A percentile compares a stretch with the other conserved stretches of the same genome.
Conservation (phyloP, 2,329 filamentous ascomycete species). For the Pseudogymnoascus sp. region DNA sequence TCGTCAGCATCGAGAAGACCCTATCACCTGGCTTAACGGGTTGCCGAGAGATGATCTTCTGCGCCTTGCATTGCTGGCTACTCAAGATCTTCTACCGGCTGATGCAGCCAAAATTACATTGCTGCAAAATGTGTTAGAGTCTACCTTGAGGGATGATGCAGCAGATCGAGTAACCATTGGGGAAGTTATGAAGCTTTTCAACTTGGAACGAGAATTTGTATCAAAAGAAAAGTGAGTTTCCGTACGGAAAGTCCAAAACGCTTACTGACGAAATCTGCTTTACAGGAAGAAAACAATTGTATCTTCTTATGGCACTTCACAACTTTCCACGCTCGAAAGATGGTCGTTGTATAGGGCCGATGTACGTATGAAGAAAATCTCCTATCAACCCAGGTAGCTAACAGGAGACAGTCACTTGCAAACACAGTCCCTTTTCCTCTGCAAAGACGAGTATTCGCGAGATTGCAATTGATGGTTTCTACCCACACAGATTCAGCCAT, state of each 20-base stretch:
- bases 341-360: conserved; percentile 3
- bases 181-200: conserved; percentile 3
- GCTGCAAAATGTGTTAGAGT: background rate
- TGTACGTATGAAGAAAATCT: background rate
- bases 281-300: background rate
- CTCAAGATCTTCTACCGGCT: background rate
- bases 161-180: background rate
- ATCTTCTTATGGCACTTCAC: background rate
- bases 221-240: background rate
- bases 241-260: accelerated
- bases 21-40: background rate
- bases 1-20: background rate
- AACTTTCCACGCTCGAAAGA: background rate
- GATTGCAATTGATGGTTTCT: background rate
- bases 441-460: background rate
- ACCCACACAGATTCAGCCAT: background rate
- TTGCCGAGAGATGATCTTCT: background rate
- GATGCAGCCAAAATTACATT: background rate
- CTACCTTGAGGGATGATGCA: background rate
- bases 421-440: background rate
- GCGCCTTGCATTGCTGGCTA: conserved; percentile 2
- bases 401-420: background rate
- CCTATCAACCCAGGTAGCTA: background rate
- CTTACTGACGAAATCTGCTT: background rate
- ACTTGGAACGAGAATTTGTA: background rate